phyloP scores from a whole-genome alignment of 2,329 filamentous ascomycete species.

The Mollisiaceae sp. region DNA sequence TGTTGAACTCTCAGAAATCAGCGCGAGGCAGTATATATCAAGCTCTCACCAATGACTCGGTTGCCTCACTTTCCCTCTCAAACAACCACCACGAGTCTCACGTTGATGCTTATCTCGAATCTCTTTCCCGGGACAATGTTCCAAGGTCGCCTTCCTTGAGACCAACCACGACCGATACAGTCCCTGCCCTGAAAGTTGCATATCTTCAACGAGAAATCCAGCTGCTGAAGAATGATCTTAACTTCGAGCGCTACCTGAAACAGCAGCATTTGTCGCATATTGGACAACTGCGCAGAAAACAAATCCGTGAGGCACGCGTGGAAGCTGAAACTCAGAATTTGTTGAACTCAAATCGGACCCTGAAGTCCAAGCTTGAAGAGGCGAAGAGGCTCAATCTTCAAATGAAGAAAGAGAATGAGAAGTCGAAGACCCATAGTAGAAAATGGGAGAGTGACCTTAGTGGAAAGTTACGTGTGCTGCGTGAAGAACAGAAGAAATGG shows the following conservation, averaged over 20 bases:
- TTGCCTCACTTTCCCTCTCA: conserved; percentile 47
- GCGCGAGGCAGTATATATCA: conserved; percentile 62
- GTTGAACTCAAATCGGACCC: conserved; percentile 74
- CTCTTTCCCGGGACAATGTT: conserved; percentile 33
- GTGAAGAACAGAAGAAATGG: conserved; percentile 73
- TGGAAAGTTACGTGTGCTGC: conserved; percentile 66
- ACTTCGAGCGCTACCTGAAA: conserved; percentile 84
- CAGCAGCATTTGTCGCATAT: conserved; percentile 84
- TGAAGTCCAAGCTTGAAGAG: conserved; percentile 75
- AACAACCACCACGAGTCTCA: conserved; percentile 35
- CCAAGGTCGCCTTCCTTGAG: conserved; percentile 38
- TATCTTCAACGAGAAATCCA: conserved; percentile 76
- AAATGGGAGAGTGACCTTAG: conserved; percentile 78
- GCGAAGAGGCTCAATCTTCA: conserved; percentile 73
- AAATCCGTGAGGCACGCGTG: conserved; percentile 76
- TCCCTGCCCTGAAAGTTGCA: conserved; percentile 46
- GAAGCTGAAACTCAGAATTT: conserved; percentile 85
- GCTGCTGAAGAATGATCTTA: conserved; percentile 77
- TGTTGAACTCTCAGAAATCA: conserved; percentile 63
- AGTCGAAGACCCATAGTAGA: conserved; percentile 73
- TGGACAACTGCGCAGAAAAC: conserved; percentile 74
- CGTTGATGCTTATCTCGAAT: conserved; percentile 39
- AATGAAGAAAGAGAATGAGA: conserved; percentile 73
- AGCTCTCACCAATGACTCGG: conserved; percentile 61
- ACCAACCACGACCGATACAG: conserved; percentile 38